Evolutionary conservation across 1,139 yeast genomes (phyloP), one percentile per base, ranked within the genome.

Genomic region (Geotrichum restrictum): DNA sequence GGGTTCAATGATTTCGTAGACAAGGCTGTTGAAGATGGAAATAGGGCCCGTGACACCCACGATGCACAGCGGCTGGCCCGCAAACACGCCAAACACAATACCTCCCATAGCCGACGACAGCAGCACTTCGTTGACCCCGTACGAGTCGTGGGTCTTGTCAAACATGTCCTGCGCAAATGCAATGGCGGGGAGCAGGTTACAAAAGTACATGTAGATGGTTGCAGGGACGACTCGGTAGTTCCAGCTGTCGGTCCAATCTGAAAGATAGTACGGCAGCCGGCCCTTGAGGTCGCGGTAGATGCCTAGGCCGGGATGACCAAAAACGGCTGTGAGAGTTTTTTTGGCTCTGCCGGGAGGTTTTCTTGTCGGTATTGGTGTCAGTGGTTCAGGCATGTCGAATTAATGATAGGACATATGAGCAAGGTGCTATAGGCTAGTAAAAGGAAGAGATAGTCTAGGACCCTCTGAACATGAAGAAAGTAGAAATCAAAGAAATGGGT

Each of bases 81-180:
- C 77, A 54, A 91, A 74, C 5, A 86, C 63, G 0, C 98, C 97
- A 74, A 93, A 93, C 2, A 85, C 82, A 4, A 91, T 79, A 0
- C 98, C 98, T 0, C 88, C 98, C 62, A 93, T 69, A 0, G 96
- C 96, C 33, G 91, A 81, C 21, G 95, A 77, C 65, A 93, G 66
- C 33, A 93, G 72, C 2, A 91, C 86, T 65, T 93, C 98, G 65
- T 93, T 93, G 1, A 93, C 86, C 1, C 98, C 98, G 64, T 87
- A 93, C 24, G 91, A 77, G 61, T 86, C 82, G 54, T 85, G 71
- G 0, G 98, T 93, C 56, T 88, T 81, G 69, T 91, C 74, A 67
- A 88, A 89, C 96, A 91, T 85, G 67, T 93, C 98, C 65, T 89
- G 97, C 0, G 98, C 95, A 75, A 93, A 93, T 0, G 98, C 96